Base-by-base conservation (phyloP, 345 rosid species). In the Microthlaspi erraticum region DNA sequence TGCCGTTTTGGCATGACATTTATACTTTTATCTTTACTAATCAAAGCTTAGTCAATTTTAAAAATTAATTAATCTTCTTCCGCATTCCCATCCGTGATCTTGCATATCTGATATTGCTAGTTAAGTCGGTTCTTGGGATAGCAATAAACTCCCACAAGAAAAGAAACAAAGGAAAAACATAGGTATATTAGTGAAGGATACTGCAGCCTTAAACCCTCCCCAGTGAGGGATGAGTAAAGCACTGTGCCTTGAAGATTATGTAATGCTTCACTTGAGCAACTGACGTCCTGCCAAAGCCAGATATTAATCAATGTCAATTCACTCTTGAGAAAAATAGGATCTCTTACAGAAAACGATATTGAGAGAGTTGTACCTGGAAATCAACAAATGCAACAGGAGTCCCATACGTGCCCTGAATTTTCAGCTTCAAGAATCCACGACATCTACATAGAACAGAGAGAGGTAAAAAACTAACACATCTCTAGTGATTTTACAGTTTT, bases 331-430 rank as follows among this genome's bases (percentile, higher is more conserved):
- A 12, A 33, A 7, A 34, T n/a, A 20, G 31, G 19, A 44, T 39
- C 19, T 29, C 52, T 38, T 49, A 11, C 10, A 46, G 38, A 37
- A 52, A 73, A 49, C 43, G 50, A 34, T 18, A 60, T 49, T 13
- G 20, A 13, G 45, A 23, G 38, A 48, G 11, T 31, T 32, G 60
- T 76, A 93, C 96, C 98, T 86, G 89, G 60, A 90, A 91, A 80
- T 93, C 97, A 60, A 90, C 89, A 81, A 93, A 88, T 75, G 97
- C 97, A 77, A 93, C 92, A 14, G 90, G 88, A 63, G 88, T 68
- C 53, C 96, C 92, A 42, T 88, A 86, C 5, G 90, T 90, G 72
- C 88, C 79, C 80, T 91, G 93, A 82, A 88, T 87, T 73, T 90
- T 93, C 74, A 90, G 64, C 73, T 88, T 90, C 84, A 88, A 77